Percentiles rank a stretch among this genome's conserved stretches.
phyloP scores from a whole-genome alignment of 352 stramenopile species.

The Globisporangium rhizosaccharum region DNA sequence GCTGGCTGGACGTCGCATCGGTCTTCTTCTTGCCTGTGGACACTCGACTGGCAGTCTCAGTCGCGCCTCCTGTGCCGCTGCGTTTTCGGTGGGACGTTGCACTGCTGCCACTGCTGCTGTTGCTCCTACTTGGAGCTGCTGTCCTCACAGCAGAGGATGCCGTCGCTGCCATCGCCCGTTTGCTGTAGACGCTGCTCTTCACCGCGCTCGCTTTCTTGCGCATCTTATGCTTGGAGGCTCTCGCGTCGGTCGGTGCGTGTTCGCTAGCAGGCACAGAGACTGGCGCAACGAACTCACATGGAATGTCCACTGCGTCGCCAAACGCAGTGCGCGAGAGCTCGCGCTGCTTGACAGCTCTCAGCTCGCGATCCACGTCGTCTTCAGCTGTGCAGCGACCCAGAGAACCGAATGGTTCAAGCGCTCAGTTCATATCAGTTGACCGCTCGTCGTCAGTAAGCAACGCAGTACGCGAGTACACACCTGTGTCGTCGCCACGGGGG shows the following conservation, averaged over 20 bases:
- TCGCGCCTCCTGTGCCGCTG: not conserved
- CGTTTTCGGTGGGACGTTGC: not conserved
- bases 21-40: no score
- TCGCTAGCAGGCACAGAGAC: not conserved
- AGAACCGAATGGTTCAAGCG: no score
- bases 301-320: slow-evolving; percentile 25
- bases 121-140: not conserved
- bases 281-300: slow-evolving; percentile 40
- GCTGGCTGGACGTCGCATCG: not conserved
- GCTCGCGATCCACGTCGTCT: slow-evolving; percentile 12
- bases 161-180: slow-evolving; percentile 17
- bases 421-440: not conserved
- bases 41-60: no score
- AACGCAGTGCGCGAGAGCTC: slow-evolving; percentile 34
- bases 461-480: slow-evolving; percentile 5
- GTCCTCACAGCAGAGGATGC: slow-evolving; percentile 9
- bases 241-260: not conserved
- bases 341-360: slow-evolving; percentile 8
- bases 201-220: slow-evolving; percentile 9
- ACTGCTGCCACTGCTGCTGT: not conserved
- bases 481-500: slow-evolving; percentile 1
- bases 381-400: not conserved
- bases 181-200: slow-evolving; percentile 25
- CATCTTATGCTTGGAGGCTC: slow-evolving; percentile 12
- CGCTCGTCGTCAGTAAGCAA: not conserved